Evolutionary conservation across 2,329 filamentous ascomycete species (phyloP), one percentile per base, ranked within the genome.

Genomic region (Ciborinia camelliae): DNA sequence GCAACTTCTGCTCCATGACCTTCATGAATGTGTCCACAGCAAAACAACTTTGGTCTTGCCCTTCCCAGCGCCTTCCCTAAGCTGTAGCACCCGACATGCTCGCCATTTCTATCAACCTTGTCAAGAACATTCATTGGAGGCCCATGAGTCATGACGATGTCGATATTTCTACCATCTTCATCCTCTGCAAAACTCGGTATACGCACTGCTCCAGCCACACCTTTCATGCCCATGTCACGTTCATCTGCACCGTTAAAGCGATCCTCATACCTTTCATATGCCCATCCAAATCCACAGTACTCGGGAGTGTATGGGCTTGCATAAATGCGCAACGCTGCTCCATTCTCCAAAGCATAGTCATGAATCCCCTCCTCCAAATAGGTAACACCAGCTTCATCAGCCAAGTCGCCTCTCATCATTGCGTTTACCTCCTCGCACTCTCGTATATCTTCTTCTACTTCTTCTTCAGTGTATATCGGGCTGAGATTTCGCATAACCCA

Each of bases 1-100:
- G 84, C 79, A 2, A 84, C 67, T 62, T 81, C 81, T 0, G 79
- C 81, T 3, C 86, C 86, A 83, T 84, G 88, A 0, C 77, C 80
- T 68, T 85, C 82, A 70, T 86, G 84, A 23, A 87, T 86, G 75
- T 88, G 85, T 0, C 86, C 85, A 71, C 87, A 89, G 67, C 83
- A 83, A 71, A 87, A 83, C n/a, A 88, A 59, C 3, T 75, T 73
- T 0, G 86, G 86, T 59, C 76, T 77, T 12, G 79, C 80, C 7
- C 84, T 77, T 61, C 77, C 74, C 1, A 82, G 75, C 0, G 85
- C 85, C 1, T 76, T 75, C 1, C 84, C 76, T 1, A 89, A 75
- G 70, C 82, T 79, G 54, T 79, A 75, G 73, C 86, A 88, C 0
- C 86, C 86, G 3, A 69, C 65, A 52, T 71, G 69, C 0, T 45